Evolutionary conservation across 2,329 filamentous ascomycete genomes (phyloP), one percentile per base, ranked within the genome.

Genomic region (Pleurostoma richardsiae): DNA sequence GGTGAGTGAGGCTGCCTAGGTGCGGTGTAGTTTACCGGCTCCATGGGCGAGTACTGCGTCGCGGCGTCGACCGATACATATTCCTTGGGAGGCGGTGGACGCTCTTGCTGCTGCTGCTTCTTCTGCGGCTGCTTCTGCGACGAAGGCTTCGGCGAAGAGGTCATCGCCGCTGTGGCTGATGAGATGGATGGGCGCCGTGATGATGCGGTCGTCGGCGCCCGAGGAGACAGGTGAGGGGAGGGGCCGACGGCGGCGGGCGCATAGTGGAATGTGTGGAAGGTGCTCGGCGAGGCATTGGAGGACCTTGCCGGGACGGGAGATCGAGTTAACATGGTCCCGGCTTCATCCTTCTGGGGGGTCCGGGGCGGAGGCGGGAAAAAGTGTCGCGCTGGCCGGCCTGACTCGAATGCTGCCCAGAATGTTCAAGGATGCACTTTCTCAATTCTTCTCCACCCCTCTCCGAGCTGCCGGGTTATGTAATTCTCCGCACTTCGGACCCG

Each of bases 301-400:
- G 74, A 69, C 59, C 66, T 65, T 61, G 73, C 61, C 59, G 74
- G 66, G 55, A 74, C 67, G 51, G 76, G 76, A 59, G 77, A 80
- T 60, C 75, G 77, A 64, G 76, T 77, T 73, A 80, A 73, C 77
- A 81, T 81, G 71, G 66, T 78, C 69, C 65, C 66, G 65, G 65
- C 64, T 66, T 66, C 73, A 73, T 76, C 63, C 66, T 76, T 62
- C 58, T 36, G 44, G 7, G 36, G 39, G 10, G 29, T 40, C 61
- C 56, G 43, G 39, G 41, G 40, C 36, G 45, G 40, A 39, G 45
- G 38, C 46, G 29, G 10, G 39, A 19, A 42, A 42, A 47, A 38
- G 46, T 19, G 42, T 45, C 42, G 39, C 49, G 19, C 19, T 19
- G 19, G 19, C 19, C 19, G 19, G 19, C 19, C 19, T 19, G 19